A percentile compares a stretch with the other conserved stretches of the same genome.
These are phyloP conservation scores for Jacaranda mimosifolia DNA, from an alignment of 257 asterid species.

Conservation along the genomic window DNA sequence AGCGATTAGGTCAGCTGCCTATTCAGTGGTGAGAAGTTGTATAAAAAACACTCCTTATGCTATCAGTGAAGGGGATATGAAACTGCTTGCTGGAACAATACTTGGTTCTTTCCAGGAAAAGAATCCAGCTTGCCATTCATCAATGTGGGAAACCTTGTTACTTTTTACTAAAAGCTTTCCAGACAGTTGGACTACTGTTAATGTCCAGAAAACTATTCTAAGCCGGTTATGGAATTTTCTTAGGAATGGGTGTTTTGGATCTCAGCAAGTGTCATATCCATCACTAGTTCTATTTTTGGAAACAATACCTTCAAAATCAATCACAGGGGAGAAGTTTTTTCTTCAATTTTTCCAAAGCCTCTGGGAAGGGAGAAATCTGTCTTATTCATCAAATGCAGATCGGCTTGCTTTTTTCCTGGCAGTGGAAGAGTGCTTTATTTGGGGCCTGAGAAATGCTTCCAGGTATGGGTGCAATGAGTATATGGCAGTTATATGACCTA, in stretches of 20 bases:
- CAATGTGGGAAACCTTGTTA: constrained; percentile 90
- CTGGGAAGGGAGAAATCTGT: constrained; percentile 86
- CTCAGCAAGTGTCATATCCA: constrained; percentile 95
- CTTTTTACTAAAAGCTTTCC: constrained; percentile 74
- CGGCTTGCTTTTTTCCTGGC: constrained; percentile 71
- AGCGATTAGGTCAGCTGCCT: constrained; percentile 83
- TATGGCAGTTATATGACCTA: constrained; percentile 3
- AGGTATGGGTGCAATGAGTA: constrained; percentile 56
- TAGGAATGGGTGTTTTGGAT: constrained; percentile 95
- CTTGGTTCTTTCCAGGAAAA: constrained; percentile 94
- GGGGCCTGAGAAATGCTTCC: constrained; percentile 79
- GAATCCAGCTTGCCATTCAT: constrained; percentile 82
- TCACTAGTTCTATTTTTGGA: constrained; percentile 79
- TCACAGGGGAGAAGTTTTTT: constrained; percentile 74
- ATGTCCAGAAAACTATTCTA: constrained; percentile 76
- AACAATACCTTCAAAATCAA: constrained; percentile 68
- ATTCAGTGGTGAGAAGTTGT: constrained; percentile 78
- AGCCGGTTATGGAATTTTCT: constrained; percentile 82
- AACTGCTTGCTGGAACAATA: constrained; percentile 75
- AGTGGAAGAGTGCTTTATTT: constrained; percentile 80
- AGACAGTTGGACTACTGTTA: constrained; percentile 74
- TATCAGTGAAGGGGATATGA: constrained; percentile 70
- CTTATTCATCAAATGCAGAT: constrained; percentile 66
- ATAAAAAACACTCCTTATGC: constrained; percentile 80
- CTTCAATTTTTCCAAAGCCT: constrained; percentile 78